phyloP scores from a whole-genome alignment of 495 filamentous ascomycete genomes.

The Daldinia vernicosa region DNA sequence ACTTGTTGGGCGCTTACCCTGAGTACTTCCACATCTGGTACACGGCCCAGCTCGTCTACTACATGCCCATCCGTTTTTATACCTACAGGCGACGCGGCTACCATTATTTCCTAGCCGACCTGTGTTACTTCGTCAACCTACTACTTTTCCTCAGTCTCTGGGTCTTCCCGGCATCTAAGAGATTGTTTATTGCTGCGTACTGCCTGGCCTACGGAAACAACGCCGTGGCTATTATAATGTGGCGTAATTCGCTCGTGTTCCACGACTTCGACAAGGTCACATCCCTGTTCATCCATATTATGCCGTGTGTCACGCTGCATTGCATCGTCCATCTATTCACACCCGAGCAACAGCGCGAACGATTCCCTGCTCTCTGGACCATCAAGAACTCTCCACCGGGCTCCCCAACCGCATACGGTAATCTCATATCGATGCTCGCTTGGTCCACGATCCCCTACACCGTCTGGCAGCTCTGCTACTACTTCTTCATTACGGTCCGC shows the following conservation, averaged over 20 bases:
- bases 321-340: constrained; percentile 86
- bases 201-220: constrained; percentile 96
- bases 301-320: constrained; percentile 93
- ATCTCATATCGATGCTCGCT: constrained; percentile 81
- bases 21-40: constrained; percentile 94
- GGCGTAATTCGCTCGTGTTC: constrained; percentile 97
- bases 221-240: constrained; percentile 98
- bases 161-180: constrained; percentile 89
- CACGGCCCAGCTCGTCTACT: constrained; percentile 83
- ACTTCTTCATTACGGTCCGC: constrained; percentile 91
- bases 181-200: constrained; percentile 91
- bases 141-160: constrained; percentile 84
- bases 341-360: constrained; percentile 65
- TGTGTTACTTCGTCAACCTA: constrained; percentile 98
- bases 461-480: constrained; percentile 90
- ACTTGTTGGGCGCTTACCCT: constrained; percentile 86
- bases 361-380: constrained; percentile 87
- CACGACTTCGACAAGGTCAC: constrained; percentile 96
- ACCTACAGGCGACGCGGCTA: constrained; percentile 89
- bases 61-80: constrained; percentile 95
- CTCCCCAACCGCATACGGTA: constrained; percentile 78
- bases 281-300: constrained; percentile 98
- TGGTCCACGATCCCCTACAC: constrained; percentile 95
- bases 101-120: constrained; percentile 96
- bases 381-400: constrained; percentile 78